Conservation (phyloP, 2,329 filamentous ascomycete species). For the Zymoseptoria crescenta region DNA sequence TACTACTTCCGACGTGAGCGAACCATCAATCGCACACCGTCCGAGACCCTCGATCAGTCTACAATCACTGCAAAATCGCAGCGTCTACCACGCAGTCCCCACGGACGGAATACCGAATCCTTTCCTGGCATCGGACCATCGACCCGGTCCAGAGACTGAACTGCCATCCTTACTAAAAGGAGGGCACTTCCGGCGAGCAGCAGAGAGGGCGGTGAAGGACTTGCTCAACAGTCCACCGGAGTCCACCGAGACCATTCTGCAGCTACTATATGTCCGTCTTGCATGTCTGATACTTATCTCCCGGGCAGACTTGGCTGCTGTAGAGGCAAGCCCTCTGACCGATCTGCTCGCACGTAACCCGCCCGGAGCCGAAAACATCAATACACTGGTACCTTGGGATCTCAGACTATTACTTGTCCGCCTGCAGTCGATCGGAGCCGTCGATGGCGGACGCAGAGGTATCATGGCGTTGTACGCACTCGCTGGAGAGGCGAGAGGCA, state of each 20-base stretch:
- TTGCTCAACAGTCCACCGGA: slow-evolving; percentile 41
- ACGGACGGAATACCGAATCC: slow-evolving; percentile 52
- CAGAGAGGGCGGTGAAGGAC: slow-evolving; percentile 34
- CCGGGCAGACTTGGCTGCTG: slow-evolving; percentile 48
- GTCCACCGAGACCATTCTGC: slow-evolving; percentile 62
- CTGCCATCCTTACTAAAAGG: slow-evolving; percentile 59
- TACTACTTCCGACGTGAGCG: background rate
- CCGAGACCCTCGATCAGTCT: slow-evolving; percentile 54
- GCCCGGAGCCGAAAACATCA: slow-evolving; percentile 47
- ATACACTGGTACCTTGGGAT: slow-evolving; percentile 75
- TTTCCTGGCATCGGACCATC: slow-evolving; percentile 61
- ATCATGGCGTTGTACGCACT: slow-evolving; percentile 90
- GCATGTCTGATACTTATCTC: slow-evolving; percentile 75
- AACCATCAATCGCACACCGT: background rate
- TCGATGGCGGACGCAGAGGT: slow-evolving; percentile 70
- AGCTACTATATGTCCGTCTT: slow-evolving; percentile 71
- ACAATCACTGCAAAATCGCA: slow-evolving; percentile 67
- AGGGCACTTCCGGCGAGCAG: slow-evolving; percentile 66
- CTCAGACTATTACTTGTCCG: slow-evolving; percentile 75
- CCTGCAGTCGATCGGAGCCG: slow-evolving; percentile 77
- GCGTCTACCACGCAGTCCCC: slow-evolving; percentile 76
- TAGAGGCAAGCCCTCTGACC: slow-evolving; percentile 56
- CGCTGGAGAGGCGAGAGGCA: slow-evolving; percentile 33
- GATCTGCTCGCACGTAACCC: slow-evolving; percentile 39
- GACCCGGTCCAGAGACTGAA: slow-evolving; percentile 55